phyloP scores from a whole-genome alignment of 805 yeast genomes.

The Wickerhamomyces alni region DNA sequence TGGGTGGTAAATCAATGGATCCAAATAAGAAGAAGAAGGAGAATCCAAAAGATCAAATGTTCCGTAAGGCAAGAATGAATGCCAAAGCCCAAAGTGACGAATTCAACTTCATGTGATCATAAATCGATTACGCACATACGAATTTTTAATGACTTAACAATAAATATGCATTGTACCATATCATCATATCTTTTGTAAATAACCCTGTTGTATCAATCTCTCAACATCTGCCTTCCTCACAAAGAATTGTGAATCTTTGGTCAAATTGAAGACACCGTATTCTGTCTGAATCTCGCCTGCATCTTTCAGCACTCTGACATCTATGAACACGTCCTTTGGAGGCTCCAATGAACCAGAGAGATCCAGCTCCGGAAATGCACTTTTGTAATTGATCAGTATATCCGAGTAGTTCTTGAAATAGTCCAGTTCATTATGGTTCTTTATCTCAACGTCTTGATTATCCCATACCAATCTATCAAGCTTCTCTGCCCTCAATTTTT shows the following conservation, averaged over 20 bases:
- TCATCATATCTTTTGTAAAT: slow-evolving; percentile 60
- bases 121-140: too few species aligned
- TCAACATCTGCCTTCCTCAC: slow-evolving; percentile 94
- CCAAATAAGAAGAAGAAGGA: slow-evolving; percentile 44
- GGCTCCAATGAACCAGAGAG: slow-evolving; percentile 86
- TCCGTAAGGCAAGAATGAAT: slow-evolving; percentile 66
- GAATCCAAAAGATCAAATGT: slow-evolving; percentile 67
- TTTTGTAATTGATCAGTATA: slow-evolving; percentile 67
- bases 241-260: slow-evolving; percentile 90
- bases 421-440: slow-evolving; percentile 76
- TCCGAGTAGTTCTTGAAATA: slow-evolving; percentile 69
- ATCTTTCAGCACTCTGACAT: slow-evolving; percentile 86
- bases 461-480: slow-evolving; percentile 71
- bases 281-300: slow-evolving; percentile 98
- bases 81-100: slow-evolving; percentile 62
- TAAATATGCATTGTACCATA: neutral
- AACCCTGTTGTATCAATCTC: slow-evolving; percentile 89
- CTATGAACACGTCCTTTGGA: slow-evolving; percentile 87
- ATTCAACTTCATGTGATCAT: slow-evolving; percentile 48
- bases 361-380: slow-evolving; percentile 77
- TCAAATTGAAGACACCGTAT: slow-evolving; percentile 89
- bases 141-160: too few species aligned
- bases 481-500: slow-evolving; percentile 60
- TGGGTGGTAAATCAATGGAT: slow-evolving; percentile 42
- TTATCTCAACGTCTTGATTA: slow-evolving; percentile 47